Evolutionary conservation across 2,329 filamentous ascomycete species (phyloP), one percentile per base, ranked within the genome.

Genomic region (Coniochaeta sp.): DNA sequence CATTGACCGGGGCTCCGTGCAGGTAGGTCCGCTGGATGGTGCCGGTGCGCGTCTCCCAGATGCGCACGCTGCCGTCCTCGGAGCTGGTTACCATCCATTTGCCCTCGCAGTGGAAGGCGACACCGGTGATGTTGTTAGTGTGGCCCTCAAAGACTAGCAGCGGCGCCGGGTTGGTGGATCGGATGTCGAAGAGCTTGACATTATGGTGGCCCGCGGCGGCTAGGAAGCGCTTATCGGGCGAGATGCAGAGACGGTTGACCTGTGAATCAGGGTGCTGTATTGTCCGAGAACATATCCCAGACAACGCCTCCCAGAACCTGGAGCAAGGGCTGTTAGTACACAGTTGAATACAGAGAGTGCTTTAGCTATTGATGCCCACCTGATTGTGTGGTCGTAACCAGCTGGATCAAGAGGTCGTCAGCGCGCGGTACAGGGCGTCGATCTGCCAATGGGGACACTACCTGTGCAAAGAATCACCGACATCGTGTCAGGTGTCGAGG

Each of bases 81-180:
- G 91, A 96, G 74, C 90, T 96, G 10, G 95, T 99, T 19, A 98
- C 95, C 90, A 99, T 97, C 95, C 95, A 99, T 77, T 99, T 99
- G 12, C 93, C 93, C 75, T 99, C 95, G 73, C 93, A 98, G 74
- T 99, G 95, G 73, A 99, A 99, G 12, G 93, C 93, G 55, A 99
- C 90, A 50, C 95, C 95, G 0, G 95, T 99, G 71, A 99, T 89
- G 70, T 99, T 99, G 66, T 88, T 91, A 14, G 91, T 95, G 76
- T 99, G 95, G 47, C 95, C 95, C 72, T 98, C 93, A 69, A 99
- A 98, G 22, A 89, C 93, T 69, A 98, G 85, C 26, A 98, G 82
- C 1, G 95, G 89, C 65, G 93, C 95, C 2, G 95, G 93, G 69
- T 98, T 98, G n/a, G 91, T 93, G 17, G 92, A 96, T 71, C 96